A percentile compares a stretch with the other conserved stretches of the same genome.
Conservation (phyloP, 768 basidiomycete species). For the Tricholomella constricta region DNA sequence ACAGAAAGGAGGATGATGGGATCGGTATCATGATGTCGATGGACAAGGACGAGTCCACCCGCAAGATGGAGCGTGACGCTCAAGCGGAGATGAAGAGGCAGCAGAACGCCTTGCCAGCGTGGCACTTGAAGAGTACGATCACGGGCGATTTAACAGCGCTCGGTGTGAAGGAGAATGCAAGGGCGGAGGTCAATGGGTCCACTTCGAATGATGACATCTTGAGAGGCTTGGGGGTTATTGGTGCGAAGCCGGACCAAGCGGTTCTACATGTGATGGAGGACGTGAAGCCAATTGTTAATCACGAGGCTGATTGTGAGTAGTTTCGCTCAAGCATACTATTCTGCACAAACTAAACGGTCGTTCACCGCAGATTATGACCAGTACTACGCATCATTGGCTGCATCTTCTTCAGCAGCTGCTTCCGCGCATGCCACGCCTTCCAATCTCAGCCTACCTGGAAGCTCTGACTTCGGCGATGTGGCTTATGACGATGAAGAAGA, state of each 20-base stretch:
- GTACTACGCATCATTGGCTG: conserved; percentile 79
- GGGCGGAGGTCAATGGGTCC: conserved; percentile 39
- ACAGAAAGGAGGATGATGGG: conserved; percentile 67
- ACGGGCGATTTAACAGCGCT: conserved; percentile 89
- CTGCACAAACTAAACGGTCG: neutral
- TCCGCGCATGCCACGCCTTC: conserved; percentile 67
- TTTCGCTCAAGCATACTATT: neutral
- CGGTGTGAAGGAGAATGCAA: conserved; percentile 73
- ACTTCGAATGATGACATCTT: conserved; percentile 73
- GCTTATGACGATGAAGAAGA: conserved; percentile 68
- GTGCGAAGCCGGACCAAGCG: conserved; percentile 34
- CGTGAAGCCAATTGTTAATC: conserved; percentile 39
- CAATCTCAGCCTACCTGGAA: conserved; percentile 43
- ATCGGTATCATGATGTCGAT: conserved; percentile 86
- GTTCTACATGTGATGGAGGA: conserved; percentile 23
- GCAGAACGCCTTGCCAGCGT: conserved; percentile 90
- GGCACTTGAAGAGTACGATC: conserved; percentile 97
- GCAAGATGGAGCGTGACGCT: conserved; percentile 71
- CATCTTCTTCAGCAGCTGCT: conserved; percentile 52
- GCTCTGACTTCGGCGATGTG: conserved; percentile 54
- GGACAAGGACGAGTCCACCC: conserved; percentile 84
- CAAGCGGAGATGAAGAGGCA: conserved; percentile 84
- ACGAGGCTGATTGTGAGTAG: conserved; percentile 66
- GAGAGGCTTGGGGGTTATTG: conserved; percentile 64
- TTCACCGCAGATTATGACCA: conserved; percentile 66